Conservation (phyloP, 2,329 filamentous ascomycete genomes). For the Verticillium nubilum region DNA sequence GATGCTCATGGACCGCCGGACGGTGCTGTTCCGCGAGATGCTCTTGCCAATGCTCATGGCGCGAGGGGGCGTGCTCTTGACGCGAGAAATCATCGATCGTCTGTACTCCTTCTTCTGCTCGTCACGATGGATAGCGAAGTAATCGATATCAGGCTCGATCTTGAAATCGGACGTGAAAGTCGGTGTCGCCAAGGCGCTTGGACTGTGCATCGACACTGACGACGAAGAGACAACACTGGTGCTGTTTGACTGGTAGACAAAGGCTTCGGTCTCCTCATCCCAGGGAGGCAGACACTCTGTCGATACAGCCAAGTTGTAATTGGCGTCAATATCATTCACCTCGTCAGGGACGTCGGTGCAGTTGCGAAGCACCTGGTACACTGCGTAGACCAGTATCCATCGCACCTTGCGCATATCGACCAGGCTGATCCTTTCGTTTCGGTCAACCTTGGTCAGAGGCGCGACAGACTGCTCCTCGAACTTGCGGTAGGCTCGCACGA, state of each 20-base stretch:
- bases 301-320: constrained; percentile 50
- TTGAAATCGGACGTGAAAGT: constrained; percentile 19
- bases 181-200: constrained; percentile 6
- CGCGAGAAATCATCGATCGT: constrained; percentile 3
- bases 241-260: constrained; percentile 15
- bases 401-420: constrained; percentile 70
- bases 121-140: constrained; percentile 39
- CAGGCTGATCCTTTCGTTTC: constrained; percentile 50
- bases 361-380: constrained; percentile 65
- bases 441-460: constrained; percentile 46
- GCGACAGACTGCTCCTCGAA: constrained; percentile 61
- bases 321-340: constrained; percentile 50
- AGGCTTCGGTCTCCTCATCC: constrained; percentile 23
- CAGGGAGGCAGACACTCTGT: constrained; percentile 39
- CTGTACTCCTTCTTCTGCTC: constrained; percentile 7
- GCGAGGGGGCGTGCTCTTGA: constrained; percentile 13
- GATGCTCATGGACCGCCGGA: constrained; percentile 27
- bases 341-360: constrained; percentile 57
- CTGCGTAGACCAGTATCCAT: constrained; percentile 71
- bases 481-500: constrained; percentile 63
- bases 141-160: constrained; percentile 52
- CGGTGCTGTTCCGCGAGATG: constrained; percentile 14
- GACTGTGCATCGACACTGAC: constrained; percentile 7
- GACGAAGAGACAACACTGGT: constrained; percentile 19
- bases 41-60: constrained; percentile 22